These are phyloP conservation scores for Saccharomycopsis oosterbeekiorum DNA, from an alignment of 805 yeast genomes.

Conservation along the genomic window DNA sequence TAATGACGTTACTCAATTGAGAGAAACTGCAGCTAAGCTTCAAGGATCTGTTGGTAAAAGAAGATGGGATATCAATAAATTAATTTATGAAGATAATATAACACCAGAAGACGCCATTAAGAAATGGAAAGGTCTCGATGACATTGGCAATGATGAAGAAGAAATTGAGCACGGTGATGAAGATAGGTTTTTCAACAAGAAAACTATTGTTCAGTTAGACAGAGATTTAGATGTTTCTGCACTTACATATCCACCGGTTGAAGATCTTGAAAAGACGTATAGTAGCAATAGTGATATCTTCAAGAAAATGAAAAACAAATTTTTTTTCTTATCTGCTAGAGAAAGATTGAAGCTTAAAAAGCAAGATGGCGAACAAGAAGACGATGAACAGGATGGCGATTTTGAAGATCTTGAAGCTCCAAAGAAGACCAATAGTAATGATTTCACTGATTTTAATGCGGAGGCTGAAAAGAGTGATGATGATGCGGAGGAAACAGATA, in stretches of 20 bases:
- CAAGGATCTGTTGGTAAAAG: slow-evolving; percentile 40
- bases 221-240: slow-evolving; percentile 9
- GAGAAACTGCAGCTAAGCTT: slow-evolving; percentile 48
- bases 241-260: slow-evolving; percentile 6
- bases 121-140: slow-evolving; percentile 16
- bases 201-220: background rate
- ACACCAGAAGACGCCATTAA: slow-evolving; percentile 59
- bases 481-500: slow-evolving; percentile 31
- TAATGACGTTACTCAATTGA: slow-evolving; percentile 19
- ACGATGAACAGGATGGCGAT: slow-evolving; percentile 21
- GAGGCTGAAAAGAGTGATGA: slow-evolving; percentile 37
- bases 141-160: slow-evolving; percentile 16
- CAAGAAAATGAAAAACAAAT: slow-evolving; percentile 23
- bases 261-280: slow-evolving; percentile 15
- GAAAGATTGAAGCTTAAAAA: slow-evolving; percentile 20
- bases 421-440: slow-evolving; percentile 33
- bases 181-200: slow-evolving; percentile 15
- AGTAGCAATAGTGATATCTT: slow-evolving; percentile 21
- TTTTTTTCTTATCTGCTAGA: slow-evolving; percentile 16
- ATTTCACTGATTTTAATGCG: slow-evolving; percentile 46
- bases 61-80: slow-evolving; percentile 71
- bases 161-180: slow-evolving; percentile 13
- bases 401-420: slow-evolving; percentile 25
- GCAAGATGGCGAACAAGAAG: slow-evolving; percentile 14
- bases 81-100: slow-evolving; percentile 70